Percentiles rank a stretch among this genome's conserved stretches.
Conservation (phyloP, 257 asterid species). For the Solanum dulcamara region DNA sequence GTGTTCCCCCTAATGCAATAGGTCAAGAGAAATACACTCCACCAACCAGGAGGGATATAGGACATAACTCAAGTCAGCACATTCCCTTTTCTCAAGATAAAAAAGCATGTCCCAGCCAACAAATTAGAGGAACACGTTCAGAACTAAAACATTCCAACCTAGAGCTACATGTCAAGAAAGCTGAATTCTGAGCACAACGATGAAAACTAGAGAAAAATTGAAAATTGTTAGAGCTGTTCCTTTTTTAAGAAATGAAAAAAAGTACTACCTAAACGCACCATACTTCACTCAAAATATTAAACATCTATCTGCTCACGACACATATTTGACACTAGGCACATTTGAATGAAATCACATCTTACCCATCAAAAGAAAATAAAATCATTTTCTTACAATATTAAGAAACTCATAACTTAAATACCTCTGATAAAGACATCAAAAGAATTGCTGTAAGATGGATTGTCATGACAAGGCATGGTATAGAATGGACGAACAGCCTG, state of each 20-base stretch:
- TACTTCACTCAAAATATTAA: background rate
- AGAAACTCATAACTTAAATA: constrained; percentile 1
- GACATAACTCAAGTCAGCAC: background rate
- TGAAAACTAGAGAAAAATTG: background rate
- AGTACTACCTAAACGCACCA: background rate
- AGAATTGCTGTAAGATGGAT: constrained; percentile 61
- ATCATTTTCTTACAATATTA: background rate
- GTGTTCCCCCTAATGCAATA: background rate
- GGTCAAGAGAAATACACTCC: background rate
- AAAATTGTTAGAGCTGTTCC: background rate
- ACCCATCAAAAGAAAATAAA: background rate
- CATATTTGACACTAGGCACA: background rate
- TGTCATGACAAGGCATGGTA: constrained; percentile 80
- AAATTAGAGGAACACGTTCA: background rate
- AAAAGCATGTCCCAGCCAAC: background rate
- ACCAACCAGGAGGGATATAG: background rate
- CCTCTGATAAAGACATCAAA: constrained; percentile 91
- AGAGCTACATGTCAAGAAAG: background rate
- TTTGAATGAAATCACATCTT: background rate
- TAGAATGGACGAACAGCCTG: constrained; percentile 82
- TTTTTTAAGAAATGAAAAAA: background rate
- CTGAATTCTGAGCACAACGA: background rate
- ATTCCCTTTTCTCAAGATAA: background rate
- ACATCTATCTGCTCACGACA: background rate
- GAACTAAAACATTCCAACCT: background rate